Percentiles rank a stretch among this genome's conserved stretches.
Conservation (phyloP, 164 flowering plant genomes). For the Stephania cephalantha region DNA sequence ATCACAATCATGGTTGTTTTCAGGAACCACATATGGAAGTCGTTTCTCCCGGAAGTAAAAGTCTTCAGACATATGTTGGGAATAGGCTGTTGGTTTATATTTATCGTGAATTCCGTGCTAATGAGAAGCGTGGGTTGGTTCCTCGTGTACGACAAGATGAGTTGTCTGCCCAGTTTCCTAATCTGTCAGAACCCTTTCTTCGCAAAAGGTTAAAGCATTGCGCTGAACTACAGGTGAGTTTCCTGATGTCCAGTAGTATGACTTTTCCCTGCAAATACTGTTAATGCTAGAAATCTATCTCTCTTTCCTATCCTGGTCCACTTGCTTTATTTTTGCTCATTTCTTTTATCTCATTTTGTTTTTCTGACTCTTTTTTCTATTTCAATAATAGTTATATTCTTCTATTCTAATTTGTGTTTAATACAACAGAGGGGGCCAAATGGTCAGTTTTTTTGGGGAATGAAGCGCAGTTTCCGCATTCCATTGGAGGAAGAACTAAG, state of each 20-base stretch:
- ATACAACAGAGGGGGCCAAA: constrained; percentile 45
- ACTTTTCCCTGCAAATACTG: not conserved
- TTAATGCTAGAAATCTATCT: not conserved
- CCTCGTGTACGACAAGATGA: constrained; percentile 76
- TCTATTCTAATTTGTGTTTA: constrained; percentile 5
- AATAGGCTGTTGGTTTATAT: constrained; percentile 72
- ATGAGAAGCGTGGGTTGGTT: constrained; percentile 54
- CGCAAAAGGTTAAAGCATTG: constrained; percentile 81
- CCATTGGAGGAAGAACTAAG: constrained; percentile 82
- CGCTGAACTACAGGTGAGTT: constrained; percentile 73
- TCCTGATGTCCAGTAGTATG: constrained; percentile 3
- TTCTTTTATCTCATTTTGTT: not conserved
- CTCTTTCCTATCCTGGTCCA: not conserved
- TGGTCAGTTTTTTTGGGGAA: constrained; percentile 65
- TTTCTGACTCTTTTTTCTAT: not conserved
- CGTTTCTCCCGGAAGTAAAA: constrained; percentile 76
- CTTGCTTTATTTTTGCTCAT: not conserved
- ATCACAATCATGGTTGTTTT: constrained; percentile 6
- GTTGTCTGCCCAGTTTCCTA: constrained; percentile 62
- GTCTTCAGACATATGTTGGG: constrained; percentile 56
- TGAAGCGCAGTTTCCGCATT: constrained; percentile 70
- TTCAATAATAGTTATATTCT: not conserved
- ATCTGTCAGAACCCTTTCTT: constrained; percentile 61
- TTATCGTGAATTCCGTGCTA: constrained; percentile 73
- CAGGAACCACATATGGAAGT: constrained; percentile 98